Evolutionary conservation across 2,329 filamentous ascomycete species (phyloP).

Genomic region (Chalara sp.): DNA sequence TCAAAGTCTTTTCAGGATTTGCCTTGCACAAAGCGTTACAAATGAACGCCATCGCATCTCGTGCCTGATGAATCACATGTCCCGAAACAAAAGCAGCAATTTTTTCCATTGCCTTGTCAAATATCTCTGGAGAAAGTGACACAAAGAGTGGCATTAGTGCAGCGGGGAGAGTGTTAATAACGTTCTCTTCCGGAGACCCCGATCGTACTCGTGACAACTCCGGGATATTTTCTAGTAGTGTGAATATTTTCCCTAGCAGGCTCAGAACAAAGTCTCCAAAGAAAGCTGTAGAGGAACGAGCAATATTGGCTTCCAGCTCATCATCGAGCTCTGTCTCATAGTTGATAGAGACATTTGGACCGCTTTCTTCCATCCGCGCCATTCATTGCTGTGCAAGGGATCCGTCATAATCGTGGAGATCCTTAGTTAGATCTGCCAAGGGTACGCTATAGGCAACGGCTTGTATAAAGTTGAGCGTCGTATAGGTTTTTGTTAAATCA

Average conservation of each 20-base stretch:
- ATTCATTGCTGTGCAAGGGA: slow-evolving; percentile 90
- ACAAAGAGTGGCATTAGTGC: slow-evolving; percentile 87
- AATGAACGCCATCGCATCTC: slow-evolving; percentile 98
- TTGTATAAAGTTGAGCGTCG: slow-evolving; percentile 92
- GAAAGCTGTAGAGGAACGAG: slow-evolving; percentile 89
- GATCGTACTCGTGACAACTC: slow-evolving; percentile 83
- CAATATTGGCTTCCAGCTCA: slow-evolving; percentile 77
- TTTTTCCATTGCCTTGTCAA: slow-evolving; percentile 87
- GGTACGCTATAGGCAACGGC: slow-evolving; percentile 95
- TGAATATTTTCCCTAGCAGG: slow-evolving; percentile 90
- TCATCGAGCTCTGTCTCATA: slow-evolving; percentile 78
- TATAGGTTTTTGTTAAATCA: slow-evolving; percentile 91
- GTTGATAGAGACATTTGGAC: slow-evolving; percentile 77
- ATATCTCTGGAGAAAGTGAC: slow-evolving; percentile 85
- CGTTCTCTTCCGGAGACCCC: slow-evolving; percentile 90
- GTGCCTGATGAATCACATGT: slow-evolving; percentile 93
- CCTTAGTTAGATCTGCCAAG: slow-evolving; percentile 72
- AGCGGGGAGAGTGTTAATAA: slow-evolving; percentile 90
- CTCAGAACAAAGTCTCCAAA: slow-evolving; percentile 90
- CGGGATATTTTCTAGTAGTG: slow-evolving; percentile 87
- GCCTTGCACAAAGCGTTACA: slow-evolving; percentile 95
- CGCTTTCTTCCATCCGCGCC: slow-evolving; percentile 85
- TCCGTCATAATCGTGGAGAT: slow-evolving; percentile 60
- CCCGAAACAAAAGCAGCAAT: slow-evolving; percentile 85
- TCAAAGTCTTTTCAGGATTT: slow-evolving; percentile 86